Base-by-base conservation (phyloP, 371 early-diverging fungal genomes). In the Mucor racemosus region DNA sequence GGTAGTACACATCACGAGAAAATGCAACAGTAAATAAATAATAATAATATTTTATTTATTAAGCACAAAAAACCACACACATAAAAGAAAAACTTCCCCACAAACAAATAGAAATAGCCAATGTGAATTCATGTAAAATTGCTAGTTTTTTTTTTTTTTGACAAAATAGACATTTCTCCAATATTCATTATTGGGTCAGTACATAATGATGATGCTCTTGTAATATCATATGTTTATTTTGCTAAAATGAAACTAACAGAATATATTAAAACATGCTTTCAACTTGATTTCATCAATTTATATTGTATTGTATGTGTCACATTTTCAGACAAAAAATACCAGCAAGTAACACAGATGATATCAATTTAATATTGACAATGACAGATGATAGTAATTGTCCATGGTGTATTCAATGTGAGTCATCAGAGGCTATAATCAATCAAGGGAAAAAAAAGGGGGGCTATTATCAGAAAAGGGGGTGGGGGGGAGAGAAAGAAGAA, bases 1-100 rank as follows among this genome's bases (percentile, higher is more conserved):
- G 50, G 50, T 50, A 19, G 17, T 50, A 50, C 50, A 26, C 50
- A 50, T 50, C 50, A 50, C 50, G 50, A 19, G 50, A 50, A 26
- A 50, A 26, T 26, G 26, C 26, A 26, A 26, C 26, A 26, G 26
- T 26, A 11, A 50, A 50, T 50, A 50, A 21, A 50, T 50, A 50
- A 21, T 15, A 26, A 26, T 11, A 7, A 50, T 50, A 5, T 50
- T 50, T 50, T 50, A 21, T 50, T 9, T 19, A 11, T 26, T 50
- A 26, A 3, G 26, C 3, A 26, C 26, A 9, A 19, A 21, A 9
- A 21, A 50, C 21, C 19, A 50, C 50, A 50, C 1, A 50, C 8
- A 21, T 3, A 10, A 8, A 10, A 19, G 26, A 19, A 10, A 50
- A 11, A 50, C 10, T 26, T 10, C 21, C 50, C 50, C 50, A 26